phyloP scores from a whole-genome alignment of 768 basidiomycete species.

The Hygrocybe coccinea region DNA sequence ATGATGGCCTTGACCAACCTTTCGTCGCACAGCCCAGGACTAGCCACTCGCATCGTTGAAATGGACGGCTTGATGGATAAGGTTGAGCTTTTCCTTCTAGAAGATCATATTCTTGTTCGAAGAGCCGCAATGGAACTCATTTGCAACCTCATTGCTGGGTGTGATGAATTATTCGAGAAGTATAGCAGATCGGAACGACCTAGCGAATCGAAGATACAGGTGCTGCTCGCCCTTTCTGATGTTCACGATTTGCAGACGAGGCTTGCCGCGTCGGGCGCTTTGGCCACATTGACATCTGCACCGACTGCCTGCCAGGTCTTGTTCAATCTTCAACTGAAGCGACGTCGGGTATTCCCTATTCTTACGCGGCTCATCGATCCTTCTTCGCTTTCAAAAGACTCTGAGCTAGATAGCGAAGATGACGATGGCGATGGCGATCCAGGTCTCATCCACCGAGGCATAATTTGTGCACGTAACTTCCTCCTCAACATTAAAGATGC shows the following conservation, averaged over 20 bases:
- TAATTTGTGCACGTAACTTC: conserved; percentile 69
- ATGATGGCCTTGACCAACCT: conserved; percentile 97
- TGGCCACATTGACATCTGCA: conserved; percentile 72
- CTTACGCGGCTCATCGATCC: conserved; percentile 68
- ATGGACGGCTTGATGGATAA: conserved; percentile 57
- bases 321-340: conserved; percentile 60
- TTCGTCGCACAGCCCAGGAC: conserved; percentile 65
- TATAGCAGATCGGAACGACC: conserved; percentile 51
- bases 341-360: conserved; percentile 58
- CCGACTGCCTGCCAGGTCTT: conserved; percentile 56
- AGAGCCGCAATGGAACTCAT: conserved; percentile 87
- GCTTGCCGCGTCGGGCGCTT: conserved; percentile 84
- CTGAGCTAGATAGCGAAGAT: conserved; percentile 36
- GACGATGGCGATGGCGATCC: conserved; percentile 36
- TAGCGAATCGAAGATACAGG: conserved; percentile 62
- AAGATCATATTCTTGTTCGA: conserved; percentile 77
- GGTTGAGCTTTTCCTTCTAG: conserved; percentile 69
- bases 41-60: conserved; percentile 63
- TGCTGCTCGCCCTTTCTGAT: conserved; percentile 81
- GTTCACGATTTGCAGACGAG: conserved; percentile 82
- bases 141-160: conserved; percentile 83
- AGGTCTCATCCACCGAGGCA: conserved; percentile 72
- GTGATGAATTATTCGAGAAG: conserved; percentile 68
- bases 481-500: conserved; percentile 41
- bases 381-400: conserved; percentile 27